phyloP scores from a whole-genome alignment of 2,329 filamentous ascomycete species.

The Beauveria bassiana region DNA sequence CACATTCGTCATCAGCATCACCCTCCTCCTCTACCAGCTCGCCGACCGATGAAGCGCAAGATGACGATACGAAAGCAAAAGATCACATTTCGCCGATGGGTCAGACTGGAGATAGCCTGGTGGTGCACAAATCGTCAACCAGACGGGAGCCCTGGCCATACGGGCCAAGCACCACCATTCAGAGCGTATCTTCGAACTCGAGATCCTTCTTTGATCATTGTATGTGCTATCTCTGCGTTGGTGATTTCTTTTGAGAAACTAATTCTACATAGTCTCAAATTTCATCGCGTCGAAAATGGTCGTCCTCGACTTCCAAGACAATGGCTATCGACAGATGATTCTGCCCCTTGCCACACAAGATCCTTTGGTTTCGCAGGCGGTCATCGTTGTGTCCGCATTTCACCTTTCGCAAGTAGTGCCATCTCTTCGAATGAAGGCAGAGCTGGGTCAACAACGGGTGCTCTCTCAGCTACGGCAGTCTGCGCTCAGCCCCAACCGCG shows the following conservation, averaged over 20 bases:
- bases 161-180: constrained; percentile 10
- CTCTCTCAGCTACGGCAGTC: constrained; percentile 27
- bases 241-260: not conserved
- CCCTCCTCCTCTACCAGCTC: not conserved
- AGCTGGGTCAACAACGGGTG: constrained; percentile 27
- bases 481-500: constrained; percentile 20
- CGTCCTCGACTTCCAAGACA: constrained; percentile 26
- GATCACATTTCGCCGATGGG: not conserved
- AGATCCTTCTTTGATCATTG: constrained; percentile 30
- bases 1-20: not conserved
- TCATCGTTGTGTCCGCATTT: constrained; percentile 31
- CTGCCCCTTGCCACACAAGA: constrained; percentile 32
- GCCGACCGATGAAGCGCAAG: not conserved
- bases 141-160: not conserved
- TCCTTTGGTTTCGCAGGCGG: constrained; percentile 25
- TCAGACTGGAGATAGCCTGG: not conserved
- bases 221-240: constrained; percentile 12
- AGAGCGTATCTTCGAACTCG: constrained; percentile 20
- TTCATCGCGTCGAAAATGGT: constrained; percentile 32
- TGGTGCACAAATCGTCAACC: not conserved
- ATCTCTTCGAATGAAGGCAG: constrained; percentile 23
- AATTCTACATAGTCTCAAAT: constrained; percentile 22
- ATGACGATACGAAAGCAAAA: not conserved
- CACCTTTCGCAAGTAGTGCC: constrained; percentile 27
- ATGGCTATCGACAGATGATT: constrained; percentile 31